These are phyloP conservation scores for Saccharomycopsis oosterbeekiorum DNA, from an alignment of 805 yeast species.

Conservation along the genomic window DNA sequence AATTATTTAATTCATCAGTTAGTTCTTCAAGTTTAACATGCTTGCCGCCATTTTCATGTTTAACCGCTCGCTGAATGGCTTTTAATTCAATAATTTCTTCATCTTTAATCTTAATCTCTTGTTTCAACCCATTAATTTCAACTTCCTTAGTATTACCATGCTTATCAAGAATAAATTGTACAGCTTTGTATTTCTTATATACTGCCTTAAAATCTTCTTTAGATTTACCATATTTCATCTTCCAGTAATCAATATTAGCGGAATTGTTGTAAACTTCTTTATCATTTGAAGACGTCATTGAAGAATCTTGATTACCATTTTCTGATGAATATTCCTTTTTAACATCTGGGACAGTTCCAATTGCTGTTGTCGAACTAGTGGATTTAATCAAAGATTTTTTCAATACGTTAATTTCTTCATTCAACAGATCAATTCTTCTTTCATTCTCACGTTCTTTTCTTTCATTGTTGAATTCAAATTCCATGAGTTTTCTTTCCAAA, in stretches of 20 bases:
- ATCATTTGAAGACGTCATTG: neutral
- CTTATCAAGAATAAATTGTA: neutral
- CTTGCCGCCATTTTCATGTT: neutral
- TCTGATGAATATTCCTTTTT: neutral
- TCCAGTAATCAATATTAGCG: neutral
- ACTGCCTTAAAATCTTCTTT: neutral
- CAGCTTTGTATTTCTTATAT: neutral
- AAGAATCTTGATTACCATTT: neutral
- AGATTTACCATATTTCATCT: neutral
- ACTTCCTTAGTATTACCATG: neutral
- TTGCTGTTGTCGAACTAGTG: neutral
- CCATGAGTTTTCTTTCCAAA: neutral
- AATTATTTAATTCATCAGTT: neutral
- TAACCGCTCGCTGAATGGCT: neutral
- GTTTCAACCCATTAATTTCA: constrained; percentile 21
- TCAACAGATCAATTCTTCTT: neutral
- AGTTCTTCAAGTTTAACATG: neutral
- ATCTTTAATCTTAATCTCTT: constrained; percentile 19
- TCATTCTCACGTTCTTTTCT: neutral
- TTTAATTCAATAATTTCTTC: constrained; percentile 25
- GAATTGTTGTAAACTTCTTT: neutral
- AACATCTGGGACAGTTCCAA: neutral
- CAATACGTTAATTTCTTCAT: neutral
- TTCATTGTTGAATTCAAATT: neutral
- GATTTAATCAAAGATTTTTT: neutral